phyloP scores from a whole-genome alignment of 495 filamentous ascomycete genomes.

The Parathielavia appendiculata region DNA sequence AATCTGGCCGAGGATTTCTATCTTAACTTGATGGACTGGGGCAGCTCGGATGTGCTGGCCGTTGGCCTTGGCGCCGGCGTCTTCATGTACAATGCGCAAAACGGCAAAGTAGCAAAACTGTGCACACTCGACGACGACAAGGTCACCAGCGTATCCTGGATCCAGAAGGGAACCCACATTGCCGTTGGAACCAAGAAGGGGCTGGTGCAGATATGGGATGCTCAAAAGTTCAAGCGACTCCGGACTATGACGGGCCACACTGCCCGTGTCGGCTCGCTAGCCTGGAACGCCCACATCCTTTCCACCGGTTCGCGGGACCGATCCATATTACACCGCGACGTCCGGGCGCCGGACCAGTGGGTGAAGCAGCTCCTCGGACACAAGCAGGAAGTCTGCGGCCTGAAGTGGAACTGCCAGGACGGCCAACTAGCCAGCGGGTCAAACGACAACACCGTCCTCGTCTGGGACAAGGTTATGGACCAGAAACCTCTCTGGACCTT shows the following conservation, averaged over 20 bases:
- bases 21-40: constrained; percentile 95
- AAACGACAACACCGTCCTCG: constrained; percentile 97
- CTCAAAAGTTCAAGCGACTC: constrained; percentile 72
- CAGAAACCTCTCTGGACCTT: constrained; percentile 81
- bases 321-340: constrained; percentile 89
- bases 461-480: constrained; percentile 90
- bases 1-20: constrained; percentile 97
- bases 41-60: constrained; percentile 86
- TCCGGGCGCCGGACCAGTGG: constrained; percentile 87
- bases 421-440: constrained; percentile 93
- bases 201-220: constrained; percentile 96
- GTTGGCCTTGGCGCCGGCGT: constrained; percentile 89
- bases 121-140: constrained; percentile 91
- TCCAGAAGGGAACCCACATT: constrained; percentile 91
- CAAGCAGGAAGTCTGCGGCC: constrained; percentile 97
- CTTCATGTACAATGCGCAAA: constrained; percentile 97
- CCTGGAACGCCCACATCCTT: constrained; percentile 97
- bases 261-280: constrained; percentile 80
- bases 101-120: constrained; percentile 81
- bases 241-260: constrained; percentile 96
- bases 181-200: constrained; percentile 92
- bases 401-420: constrained; percentile 94
- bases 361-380: constrained; percentile 81
- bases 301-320: constrained; percentile 94
- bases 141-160: constrained; percentile 96